phyloP scores from a whole-genome alignment of 768 basidiomycete genomes.

The Kwoniella bestiolae region DNA sequence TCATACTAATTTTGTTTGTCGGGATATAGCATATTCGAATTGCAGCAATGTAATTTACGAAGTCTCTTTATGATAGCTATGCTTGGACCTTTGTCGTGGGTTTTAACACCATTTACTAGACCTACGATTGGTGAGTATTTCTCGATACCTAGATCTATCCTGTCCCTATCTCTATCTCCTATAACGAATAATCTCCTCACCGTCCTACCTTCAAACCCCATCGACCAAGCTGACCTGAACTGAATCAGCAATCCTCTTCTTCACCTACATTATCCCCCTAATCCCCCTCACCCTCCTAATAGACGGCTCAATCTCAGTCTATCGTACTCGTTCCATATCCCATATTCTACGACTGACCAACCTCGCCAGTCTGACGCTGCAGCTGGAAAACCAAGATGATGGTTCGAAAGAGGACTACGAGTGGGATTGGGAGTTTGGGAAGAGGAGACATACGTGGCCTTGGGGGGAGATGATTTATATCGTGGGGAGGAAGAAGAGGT shows the following conservation, averaged over 20 bases:
- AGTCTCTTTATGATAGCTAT: constrained; percentile 38
- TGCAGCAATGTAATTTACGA: constrained; percentile 44
- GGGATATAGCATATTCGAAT: constrained; percentile 50
- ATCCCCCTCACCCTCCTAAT: constrained; percentile 51
- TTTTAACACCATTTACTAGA: constrained; percentile 40
- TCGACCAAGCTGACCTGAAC: too few relatives aligned
- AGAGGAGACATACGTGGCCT: constrained; percentile 38
- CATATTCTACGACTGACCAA: constrained; percentile 37
- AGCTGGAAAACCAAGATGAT: constrained; percentile 36
- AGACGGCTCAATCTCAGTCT: constrained; percentile 50
- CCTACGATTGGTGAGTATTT: constrained; percentile 13
- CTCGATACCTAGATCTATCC: not conserved
- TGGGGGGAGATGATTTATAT: constrained; percentile 40
- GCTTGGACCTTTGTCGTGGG: constrained; percentile 41
- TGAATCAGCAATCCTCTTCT: constrained; percentile 44
- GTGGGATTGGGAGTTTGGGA: constrained; percentile 52
- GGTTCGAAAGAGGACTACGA: constrained; percentile 18
- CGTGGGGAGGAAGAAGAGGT: constrained; percentile 30
- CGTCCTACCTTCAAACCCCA: too few relatives aligned
- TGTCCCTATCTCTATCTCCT: too few relatives aligned
- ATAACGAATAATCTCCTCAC: too few relatives aligned
- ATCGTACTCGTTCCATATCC: constrained; percentile 39
- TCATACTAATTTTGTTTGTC: not conserved
- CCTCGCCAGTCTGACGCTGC: constrained; percentile 24
- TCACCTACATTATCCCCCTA: constrained; percentile 54